Base-by-base conservation (phyloP, 805 yeast species). In the Ogataea methanolica region DNA sequence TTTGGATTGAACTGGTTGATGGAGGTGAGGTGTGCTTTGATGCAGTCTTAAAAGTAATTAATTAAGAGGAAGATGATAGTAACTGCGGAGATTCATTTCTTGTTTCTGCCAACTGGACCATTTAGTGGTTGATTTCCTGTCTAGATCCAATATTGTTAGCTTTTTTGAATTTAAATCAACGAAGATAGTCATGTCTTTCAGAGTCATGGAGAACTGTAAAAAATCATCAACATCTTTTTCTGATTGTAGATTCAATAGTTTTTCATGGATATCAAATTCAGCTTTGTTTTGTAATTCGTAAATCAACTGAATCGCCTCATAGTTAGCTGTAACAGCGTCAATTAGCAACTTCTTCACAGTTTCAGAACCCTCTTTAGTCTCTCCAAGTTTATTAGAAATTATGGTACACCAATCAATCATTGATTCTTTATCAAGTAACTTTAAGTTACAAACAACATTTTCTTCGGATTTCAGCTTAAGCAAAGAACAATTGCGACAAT, bases 151-250 rank as follows among this genome's bases (percentile, higher is more conserved):
- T 35, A 79, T 60, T 40, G 61, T 66, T 14, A 56, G 46, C 11
- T 31, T 26, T 7, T 34, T 26, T 6, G 45, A 45, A 8, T 63
- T 68, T 39, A 76, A 62, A 40, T 70, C 69, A 17, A 77, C 53
- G 46, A 78, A 73, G 9, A 79, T 51, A 1, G 82, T 79, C 15
- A 76, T 75, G 55, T 79, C 83, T 50, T 79, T 65, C 43, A 79
- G 54, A 0, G 83, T 74, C 83, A 79, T 79, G 2, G 72, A 68
- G 19, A 69, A 57, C 6, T 70, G 64, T 26, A 78, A 54, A 31
- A 63, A 66, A 1, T 69, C 69, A 48, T 69, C 68, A 9, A 75
- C 80, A 50, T 74, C 78, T 2, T 60, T 51, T 29, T 64, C 71
- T 19, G 62, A 62, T 6, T 55, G 44, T 11, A 73, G 60, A 17